phyloP scores from a whole-genome alignment of 768 basidiomycete genomes.

The Amanita exitialis region DNA sequence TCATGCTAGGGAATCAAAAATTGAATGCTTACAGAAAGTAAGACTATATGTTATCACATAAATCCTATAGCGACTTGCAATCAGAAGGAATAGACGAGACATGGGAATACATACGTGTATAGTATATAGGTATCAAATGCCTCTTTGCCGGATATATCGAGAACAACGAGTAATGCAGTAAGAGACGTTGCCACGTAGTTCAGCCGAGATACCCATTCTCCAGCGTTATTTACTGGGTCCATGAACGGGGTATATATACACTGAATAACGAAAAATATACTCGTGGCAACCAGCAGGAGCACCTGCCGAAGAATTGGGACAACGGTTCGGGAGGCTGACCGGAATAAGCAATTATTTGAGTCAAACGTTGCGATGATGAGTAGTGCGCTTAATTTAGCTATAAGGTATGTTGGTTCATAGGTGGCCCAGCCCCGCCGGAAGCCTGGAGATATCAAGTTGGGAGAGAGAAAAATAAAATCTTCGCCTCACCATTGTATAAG shows the following conservation, averaged over 20 bases:
- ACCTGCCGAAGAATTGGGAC: constrained; percentile 52
- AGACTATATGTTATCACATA: constrained; percentile 57
- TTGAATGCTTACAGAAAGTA: constrained; percentile 39
- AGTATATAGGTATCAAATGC: constrained; percentile 55
- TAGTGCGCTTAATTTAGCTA: constrained; percentile 60
- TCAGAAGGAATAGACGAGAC: constrained; percentile 5
- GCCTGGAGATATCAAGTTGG: constrained; percentile 25
- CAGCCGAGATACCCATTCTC: constrained; percentile 63
- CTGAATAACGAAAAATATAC: constrained; percentile 52
- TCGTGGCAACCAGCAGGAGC: constrained; percentile 44
- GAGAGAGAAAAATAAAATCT: background rate
- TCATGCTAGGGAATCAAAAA: background rate
- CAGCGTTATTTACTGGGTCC: constrained; percentile 64
- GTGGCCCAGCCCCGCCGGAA: constrained; percentile 67
- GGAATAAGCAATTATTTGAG: constrained; percentile 67
- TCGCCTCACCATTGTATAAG: constrained; percentile 49
- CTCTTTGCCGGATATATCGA: constrained; percentile 43
- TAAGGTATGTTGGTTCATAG: constrained; percentile 55
- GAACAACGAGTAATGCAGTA: constrained; percentile 54
- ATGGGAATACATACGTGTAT: constrained; percentile 39
- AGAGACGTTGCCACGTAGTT: constrained; percentile 60
- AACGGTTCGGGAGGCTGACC: constrained; percentile 35
- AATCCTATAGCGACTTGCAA: constrained; percentile 18
- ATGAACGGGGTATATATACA: constrained; percentile 56
- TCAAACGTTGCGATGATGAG: constrained; percentile 58